Evolutionary conservation across 495 filamentous ascomycete species (phyloP), one percentile per base, ranked within the genome.

Genomic region (Thermochaetoides thermophila): DNA sequence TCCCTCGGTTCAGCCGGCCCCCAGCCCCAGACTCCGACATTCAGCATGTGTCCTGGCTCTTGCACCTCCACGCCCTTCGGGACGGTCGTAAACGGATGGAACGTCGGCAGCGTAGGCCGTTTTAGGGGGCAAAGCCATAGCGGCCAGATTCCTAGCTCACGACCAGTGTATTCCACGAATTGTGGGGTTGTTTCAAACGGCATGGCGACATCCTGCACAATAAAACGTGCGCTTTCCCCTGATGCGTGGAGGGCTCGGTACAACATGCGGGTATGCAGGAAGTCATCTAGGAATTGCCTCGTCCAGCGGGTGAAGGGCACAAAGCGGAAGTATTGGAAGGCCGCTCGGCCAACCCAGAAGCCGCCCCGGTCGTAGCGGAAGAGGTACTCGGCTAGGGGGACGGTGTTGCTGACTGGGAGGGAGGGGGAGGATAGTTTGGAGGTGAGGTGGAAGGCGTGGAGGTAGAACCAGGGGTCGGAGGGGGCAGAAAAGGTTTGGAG

Each of bases 261-360:
- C 46, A 76, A 62, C 61, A 73, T 73, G 12, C 73, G 56, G 28
- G 74, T 77, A 47, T 75, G 74, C 37, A 74, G 37, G 39, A 78
- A 75, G 47, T 70, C 64, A 44, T 79, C 71, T 8, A 78, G 67
- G 38, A 66, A 57, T 59, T 61, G 72, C 19, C 71, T 57, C 18
- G 62, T 70, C 43, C 69, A 43, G 20, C 56, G 54, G 14, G 52
- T 71, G 50, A 74, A 75, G 2, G 72, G 71, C 7, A 70, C 57
- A 7, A 55, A 50, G 15, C 40, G 23, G 54, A 72, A 71, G 48
- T 69, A 72, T 18, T 57, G 31, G 46, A 72, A 74, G 10, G 67
- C 69, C 11, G 62, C 63, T 17, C 48, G 41, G 20, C 68, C 70
- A 10, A 72, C 64, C 70, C 69, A 74, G 56, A 76, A 76, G 0